Conservation (phyloP, 169 alveolate species). For the Plasmodium ovale region DNA sequence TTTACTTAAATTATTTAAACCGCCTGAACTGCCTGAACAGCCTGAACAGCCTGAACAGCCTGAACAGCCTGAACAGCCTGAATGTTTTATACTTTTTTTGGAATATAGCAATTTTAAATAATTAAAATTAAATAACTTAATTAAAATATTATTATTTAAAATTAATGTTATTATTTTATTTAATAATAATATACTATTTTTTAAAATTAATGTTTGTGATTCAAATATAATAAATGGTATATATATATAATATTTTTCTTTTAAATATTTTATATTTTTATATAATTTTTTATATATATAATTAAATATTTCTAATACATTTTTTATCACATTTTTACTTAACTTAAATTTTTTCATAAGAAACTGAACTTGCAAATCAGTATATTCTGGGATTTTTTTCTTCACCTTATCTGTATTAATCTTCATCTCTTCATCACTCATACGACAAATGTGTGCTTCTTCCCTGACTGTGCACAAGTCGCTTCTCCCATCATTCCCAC, state of each 20-base stretch:
- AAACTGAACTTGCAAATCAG: background rate
- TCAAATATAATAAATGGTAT: slow-evolving; percentile 63
- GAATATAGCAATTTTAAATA: background rate
- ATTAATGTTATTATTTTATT: slow-evolving; percentile 22
- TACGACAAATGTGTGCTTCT: background rate
- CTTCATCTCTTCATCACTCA: background rate
- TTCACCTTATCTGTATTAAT: background rate
- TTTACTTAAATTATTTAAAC: background rate
- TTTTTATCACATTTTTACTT: background rate
- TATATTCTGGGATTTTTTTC: background rate
- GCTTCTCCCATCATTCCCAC: background rate
- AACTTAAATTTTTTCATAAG: slow-evolving; percentile 37
- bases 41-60: no score
- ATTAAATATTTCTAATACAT: slow-evolving; percentile 36
- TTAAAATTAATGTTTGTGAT: slow-evolving; percentile 50
- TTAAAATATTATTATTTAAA: slow-evolving; percentile 17
- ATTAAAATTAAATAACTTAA: slow-evolving; percentile 28
- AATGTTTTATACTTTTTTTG: background rate
- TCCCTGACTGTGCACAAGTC: background rate
- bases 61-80: background rate
- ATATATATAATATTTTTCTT: slow-evolving; percentile 66
- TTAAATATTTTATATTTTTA: slow-evolving; percentile 20
- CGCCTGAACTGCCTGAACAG: no score
- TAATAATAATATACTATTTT: slow-evolving; percentile 25
- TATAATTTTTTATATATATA: slow-evolving; percentile 28